A percentile compares a stretch with the other conserved stretches of the same genome.
phyloP scores from a whole-genome alignment of 768 basidiomycete species.

The Boletus eberwhitei region DNA sequence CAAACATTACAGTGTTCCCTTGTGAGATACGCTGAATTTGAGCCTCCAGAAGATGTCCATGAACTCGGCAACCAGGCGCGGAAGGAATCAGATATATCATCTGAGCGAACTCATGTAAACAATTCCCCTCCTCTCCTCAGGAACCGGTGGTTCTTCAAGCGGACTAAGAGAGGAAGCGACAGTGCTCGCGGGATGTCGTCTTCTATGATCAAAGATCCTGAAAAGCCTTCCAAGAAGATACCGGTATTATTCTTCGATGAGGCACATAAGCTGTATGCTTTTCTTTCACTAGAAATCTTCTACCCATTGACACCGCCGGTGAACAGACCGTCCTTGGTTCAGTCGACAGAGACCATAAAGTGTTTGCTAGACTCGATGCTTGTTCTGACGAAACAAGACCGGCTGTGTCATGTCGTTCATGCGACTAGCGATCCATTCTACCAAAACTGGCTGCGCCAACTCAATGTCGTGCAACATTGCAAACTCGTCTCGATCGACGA shows the following conservation, averaged over 20 bases:
- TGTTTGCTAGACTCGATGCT: constrained; percentile 82
- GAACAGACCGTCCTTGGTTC: constrained; percentile 65
- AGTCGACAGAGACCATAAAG: constrained; percentile 80
- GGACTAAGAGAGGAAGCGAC: constrained; percentile 23
- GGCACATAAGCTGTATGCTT: constrained; percentile 71
- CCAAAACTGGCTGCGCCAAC: constrained; percentile 76
- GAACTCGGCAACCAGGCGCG: constrained; percentile 23
- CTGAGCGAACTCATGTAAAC: constrained; percentile 43
- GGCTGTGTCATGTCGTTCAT: constrained; percentile 79
- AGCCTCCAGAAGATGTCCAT: constrained; percentile 36
- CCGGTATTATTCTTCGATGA: constrained; percentile 85
- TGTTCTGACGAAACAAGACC: constrained; percentile 83
- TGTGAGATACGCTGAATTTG: constrained; percentile 70
- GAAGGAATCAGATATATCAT: constrained; percentile 34
- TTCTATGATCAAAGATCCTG: constrained; percentile 29
- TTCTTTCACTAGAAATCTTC: background rate
- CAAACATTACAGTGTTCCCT: constrained; percentile 51
- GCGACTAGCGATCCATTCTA: constrained; percentile 84
- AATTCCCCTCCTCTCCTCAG: constrained; percentile 28
- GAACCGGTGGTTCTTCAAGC: constrained; percentile 28
- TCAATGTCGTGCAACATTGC: constrained; percentile 81
- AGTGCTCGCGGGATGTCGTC: constrained; percentile 34
- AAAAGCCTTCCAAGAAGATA: constrained; percentile 56
- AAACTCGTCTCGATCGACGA: constrained; percentile 84
- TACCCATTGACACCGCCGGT: background rate